Evolutionary conservation across 805 yeast genomes (phyloP).

Genomic region (Candida quercuum): DNA sequence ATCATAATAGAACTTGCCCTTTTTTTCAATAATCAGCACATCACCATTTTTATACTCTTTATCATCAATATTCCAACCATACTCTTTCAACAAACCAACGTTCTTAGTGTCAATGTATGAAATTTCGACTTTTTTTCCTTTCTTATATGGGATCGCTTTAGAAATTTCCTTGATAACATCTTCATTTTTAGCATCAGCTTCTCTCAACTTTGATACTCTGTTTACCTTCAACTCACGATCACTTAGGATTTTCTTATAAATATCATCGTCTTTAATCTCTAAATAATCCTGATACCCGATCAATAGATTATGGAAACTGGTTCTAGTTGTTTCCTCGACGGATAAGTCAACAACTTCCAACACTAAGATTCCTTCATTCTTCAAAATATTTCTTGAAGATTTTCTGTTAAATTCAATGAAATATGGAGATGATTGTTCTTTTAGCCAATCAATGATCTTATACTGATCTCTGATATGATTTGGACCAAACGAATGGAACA

Average conservation of each 20-base stretch:
- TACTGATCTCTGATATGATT: conserved; percentile 52
- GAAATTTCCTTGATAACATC: conserved; percentile 42
- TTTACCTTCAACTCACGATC: conserved; percentile 37
- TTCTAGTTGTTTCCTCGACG: conserved; percentile 18
- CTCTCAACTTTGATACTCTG: conserved; percentile 38
- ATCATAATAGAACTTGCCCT: conserved; percentile 31
- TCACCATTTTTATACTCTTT: conserved; percentile 46
- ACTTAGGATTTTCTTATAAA: conserved; percentile 28
- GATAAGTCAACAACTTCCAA: conserved; percentile 11
- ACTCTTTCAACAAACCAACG: conserved; percentile 22
- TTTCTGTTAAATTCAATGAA: conserved; percentile 41
- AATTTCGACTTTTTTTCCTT: conserved; percentile 36
- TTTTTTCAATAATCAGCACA: conserved; percentile 42
- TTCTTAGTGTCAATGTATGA: conserved; percentile 47
- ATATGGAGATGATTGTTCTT: conserved; percentile 40
- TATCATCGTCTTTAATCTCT: conserved; percentile 43
- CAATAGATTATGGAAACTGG: conserved; percentile 18
- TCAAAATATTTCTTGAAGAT: conserved; percentile 7
- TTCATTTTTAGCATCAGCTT: conserved; percentile 32
- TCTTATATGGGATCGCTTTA: conserved; percentile 39
- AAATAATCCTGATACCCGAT: conserved; percentile 24
- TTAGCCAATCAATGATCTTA: conserved; percentile 45
- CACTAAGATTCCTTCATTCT: conserved; percentile 7
- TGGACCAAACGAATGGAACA: conserved; percentile 58
- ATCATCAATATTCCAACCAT: conserved; percentile 18